A percentile compares a stretch with the other conserved stretches of the same genome.
Evolutionary conservation across 1,284 basidiomycete species (phyloP).

Genomic region (Mycena sp.): DNA sequence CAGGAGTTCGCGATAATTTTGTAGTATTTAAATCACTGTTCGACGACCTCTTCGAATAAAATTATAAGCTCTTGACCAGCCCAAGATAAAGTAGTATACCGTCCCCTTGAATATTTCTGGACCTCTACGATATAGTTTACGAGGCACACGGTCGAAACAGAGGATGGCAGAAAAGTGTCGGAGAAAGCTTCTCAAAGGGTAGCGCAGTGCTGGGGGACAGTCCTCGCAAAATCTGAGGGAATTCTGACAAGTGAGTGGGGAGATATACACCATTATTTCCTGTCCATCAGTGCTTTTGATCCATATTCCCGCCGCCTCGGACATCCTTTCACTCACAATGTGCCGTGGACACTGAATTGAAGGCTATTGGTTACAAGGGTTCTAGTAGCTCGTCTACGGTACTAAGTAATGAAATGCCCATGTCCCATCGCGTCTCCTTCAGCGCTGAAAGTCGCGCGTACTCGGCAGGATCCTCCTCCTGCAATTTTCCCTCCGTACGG

Average conservation of each 20-base stretch:
- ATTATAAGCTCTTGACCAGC: neutral
- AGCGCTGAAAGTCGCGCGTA: neutral
- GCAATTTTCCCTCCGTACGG: neutral
- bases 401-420: neutral
- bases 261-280: neutral
- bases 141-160: neutral
- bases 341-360: no score
- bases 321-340: no score
- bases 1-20: slow-evolving; percentile 1
- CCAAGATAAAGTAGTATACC: neutral
- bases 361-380: no score
- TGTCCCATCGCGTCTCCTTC: neutral
- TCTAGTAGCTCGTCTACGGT: neutral
- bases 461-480: neutral
- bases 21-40: neutral
- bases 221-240: neutral
- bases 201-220: neutral
- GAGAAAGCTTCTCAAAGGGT: neutral
- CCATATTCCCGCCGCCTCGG: no score
- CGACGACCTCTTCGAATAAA: neutral
- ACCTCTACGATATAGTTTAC: neutral
- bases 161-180: neutral
- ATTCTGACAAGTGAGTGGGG: neutral
- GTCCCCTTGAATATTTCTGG: neutral
- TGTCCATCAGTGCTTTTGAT: no score